phyloP scores from a whole-genome alignment of 1,139 yeast genomes.

The Diutina scorzettiae region DNA sequence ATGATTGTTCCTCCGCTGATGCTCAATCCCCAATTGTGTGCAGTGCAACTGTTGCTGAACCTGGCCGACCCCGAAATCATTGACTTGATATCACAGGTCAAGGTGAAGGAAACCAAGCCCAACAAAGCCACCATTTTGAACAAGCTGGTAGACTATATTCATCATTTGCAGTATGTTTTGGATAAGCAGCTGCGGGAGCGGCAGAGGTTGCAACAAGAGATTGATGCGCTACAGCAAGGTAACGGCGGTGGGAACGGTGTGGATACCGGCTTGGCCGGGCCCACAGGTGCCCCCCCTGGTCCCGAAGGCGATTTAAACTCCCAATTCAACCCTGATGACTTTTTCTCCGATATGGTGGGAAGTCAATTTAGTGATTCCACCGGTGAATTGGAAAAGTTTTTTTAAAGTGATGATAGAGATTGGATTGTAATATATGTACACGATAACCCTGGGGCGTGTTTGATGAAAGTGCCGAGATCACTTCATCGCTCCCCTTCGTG shows the following conservation, averaged over 20 bases:
- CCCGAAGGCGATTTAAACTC: neutral
- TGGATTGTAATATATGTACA: neutral
- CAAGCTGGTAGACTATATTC: conserved; percentile 58
- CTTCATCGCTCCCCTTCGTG: too few species aligned
- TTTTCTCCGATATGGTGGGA: conserved; percentile 1
- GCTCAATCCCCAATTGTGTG: conserved; percentile 37
- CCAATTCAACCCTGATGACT: conserved; percentile 4
- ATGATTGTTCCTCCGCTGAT: conserved; percentile 60
- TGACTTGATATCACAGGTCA: conserved; percentile 26
- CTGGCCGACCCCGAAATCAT: conserved; percentile 23
- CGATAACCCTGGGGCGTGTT: too few species aligned
- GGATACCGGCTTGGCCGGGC: too few species aligned
- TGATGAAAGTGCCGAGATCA: too few species aligned
- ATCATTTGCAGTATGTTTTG: conserved; percentile 36
- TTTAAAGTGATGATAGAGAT: neutral
- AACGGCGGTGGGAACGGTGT: too few species aligned
- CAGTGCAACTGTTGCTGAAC: conserved; percentile 36
- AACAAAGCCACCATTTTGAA: conserved; percentile 59
- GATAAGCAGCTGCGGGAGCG: conserved; percentile 18
- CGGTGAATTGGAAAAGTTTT: conserved; percentile 1
- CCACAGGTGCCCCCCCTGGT: neutral
- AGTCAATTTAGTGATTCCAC: neutral
- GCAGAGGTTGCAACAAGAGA: neutral
- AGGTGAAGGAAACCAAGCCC: conserved; percentile 56
- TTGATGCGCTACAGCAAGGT: neutral